These are phyloP conservation scores for Quercus tomentella DNA, from an alignment of 331 rosid genomes.

Conservation along the genomic window DNA sequence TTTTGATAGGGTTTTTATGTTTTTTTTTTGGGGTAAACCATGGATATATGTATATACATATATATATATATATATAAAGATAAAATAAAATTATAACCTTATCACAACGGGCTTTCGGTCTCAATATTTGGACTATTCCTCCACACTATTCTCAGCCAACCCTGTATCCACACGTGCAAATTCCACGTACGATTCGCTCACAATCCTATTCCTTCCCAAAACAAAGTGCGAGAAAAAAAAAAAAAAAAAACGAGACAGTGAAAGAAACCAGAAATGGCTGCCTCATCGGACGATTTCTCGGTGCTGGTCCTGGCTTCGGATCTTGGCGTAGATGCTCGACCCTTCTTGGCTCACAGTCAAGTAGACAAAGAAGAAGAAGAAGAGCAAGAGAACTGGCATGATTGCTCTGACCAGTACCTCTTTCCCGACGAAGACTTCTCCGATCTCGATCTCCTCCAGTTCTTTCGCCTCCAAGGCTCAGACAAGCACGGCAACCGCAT, in stretches of 20 bases:
- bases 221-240: too few relatives aligned
- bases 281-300: constrained; percentile 68
- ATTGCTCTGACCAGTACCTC: constrained; percentile 60
- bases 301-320: constrained; percentile 82
- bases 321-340: constrained; percentile 67
- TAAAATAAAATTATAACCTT: too few relatives aligned
- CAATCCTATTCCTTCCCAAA: not conserved
- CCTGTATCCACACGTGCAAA: not conserved
- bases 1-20: too few relatives aligned
- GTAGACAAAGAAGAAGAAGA: constrained; percentile 25
- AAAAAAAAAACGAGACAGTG: not conserved
- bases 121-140: not conserved
- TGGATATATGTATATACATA: too few relatives aligned
- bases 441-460: constrained; percentile 82
- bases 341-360: constrained; percentile 39
- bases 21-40: too few relatives aligned
- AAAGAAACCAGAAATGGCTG: constrained; percentile 36
- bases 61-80: too few relatives aligned
- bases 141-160: not conserved
- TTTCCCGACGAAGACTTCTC: constrained; percentile 84
- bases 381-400: constrained; percentile 71
- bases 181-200: not conserved
- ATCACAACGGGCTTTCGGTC: too few relatives aligned
- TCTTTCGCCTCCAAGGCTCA: constrained; percentile 61
- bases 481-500: constrained; percentile 61